phyloP scores from a whole-genome alignment of 2,329 filamentous ascomycete genomes.

The Coniochaeta sp. region DNA sequence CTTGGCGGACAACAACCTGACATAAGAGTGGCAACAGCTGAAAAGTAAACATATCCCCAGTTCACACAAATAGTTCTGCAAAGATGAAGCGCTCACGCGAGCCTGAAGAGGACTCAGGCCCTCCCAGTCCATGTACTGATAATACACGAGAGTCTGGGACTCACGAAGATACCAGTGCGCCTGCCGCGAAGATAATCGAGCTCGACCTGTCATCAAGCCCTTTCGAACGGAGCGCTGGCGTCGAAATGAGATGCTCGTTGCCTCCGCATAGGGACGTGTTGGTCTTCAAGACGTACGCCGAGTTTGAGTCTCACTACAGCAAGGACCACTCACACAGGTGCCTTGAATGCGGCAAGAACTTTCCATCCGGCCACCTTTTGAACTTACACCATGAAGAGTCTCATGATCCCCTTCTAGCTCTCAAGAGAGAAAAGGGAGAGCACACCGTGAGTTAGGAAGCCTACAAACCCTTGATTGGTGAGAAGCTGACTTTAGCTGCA shows the following conservation, averaged over 20 bases:
- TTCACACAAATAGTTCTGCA: conserved; percentile 9
- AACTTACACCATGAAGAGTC: conserved; percentile 82
- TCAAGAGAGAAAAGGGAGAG: conserved; percentile 70
- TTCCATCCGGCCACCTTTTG: conserved; percentile 76
- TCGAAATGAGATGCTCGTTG: conserved; percentile 68
- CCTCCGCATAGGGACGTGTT: conserved; percentile 69
- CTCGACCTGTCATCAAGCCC: conserved; percentile 39
- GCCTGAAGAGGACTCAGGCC: conserved; percentile 35
- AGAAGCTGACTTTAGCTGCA: conserved; percentile 23
- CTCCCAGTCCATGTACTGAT: conserved; percentile 2
- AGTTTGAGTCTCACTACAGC: conserved; percentile 82
- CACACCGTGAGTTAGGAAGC: conserved; percentile 58
- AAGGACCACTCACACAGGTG: conserved; percentile 80
- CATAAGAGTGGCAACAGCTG: not conserved
- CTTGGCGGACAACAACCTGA: not conserved
- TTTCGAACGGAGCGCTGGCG: conserved; percentile 18
- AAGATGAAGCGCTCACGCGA: conserved; percentile 58
- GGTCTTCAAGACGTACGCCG: conserved; percentile 65
- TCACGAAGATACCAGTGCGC: conserved; percentile 1
- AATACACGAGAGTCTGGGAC: conserved; percentile 4
- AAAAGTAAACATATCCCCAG: conserved; percentile 1
- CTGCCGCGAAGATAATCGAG: conserved; percentile 47
- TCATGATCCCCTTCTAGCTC: conserved; percentile 72
- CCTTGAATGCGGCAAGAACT: conserved; percentile 75
- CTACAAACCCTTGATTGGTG: not conserved